Evolutionary conservation across 768 basidiomycete species (phyloP), one percentile per base, ranked within the genome.

Genomic region (Sporobolomyces phaffii): DNA sequence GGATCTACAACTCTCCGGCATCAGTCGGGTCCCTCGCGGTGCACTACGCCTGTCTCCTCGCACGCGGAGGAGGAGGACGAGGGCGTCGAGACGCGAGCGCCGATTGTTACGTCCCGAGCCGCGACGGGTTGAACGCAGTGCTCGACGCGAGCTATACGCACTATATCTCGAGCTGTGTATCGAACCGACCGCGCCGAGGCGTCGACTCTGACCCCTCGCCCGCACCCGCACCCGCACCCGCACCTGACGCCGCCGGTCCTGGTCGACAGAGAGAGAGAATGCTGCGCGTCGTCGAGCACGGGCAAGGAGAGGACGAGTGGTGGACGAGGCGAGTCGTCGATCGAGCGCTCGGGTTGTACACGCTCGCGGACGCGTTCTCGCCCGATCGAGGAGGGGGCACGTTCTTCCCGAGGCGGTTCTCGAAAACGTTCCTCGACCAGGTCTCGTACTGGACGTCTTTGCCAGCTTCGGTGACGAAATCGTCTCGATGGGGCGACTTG

Each of bases 11-110:
- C 60, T 68, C 70, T 4, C 70, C 70, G 2, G 56, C 65, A 4
- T 56, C 60, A 52, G 50, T 72, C 11, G 53, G 61, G 45, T 63
- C 64, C 49, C 59, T 60, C 0, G 58, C 53, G 15, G 66, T 64
- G 47, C 70, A 72, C 62, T 50, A 69, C 28, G 70, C 68, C 3
- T 72, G 70, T 54, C 59, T 3, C 52, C 72, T 38, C 68, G 68
- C 1, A 47, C 65, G n/a, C n/a, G n/a, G n/a, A n/a, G n/a, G n/a
- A n/a, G n/a, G n/a, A n/a, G n/a, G n/a, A n/a, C n/a, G n/a, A n/a
- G n/a, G n/a, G n/a, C n/a, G n/a, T 5, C 51, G 51, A 7, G 6
- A 15, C 6, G 9, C 18, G 36, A 6, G 17, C 44, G 36, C 60
- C 22, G 62, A 68, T 56, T 72, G 70, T 44, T 72, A 72, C 59